These are phyloP conservation scores for Globisporangium spinosum DNA, from an alignment of 352 stramenopile species.

Conservation along the genomic window DNA sequence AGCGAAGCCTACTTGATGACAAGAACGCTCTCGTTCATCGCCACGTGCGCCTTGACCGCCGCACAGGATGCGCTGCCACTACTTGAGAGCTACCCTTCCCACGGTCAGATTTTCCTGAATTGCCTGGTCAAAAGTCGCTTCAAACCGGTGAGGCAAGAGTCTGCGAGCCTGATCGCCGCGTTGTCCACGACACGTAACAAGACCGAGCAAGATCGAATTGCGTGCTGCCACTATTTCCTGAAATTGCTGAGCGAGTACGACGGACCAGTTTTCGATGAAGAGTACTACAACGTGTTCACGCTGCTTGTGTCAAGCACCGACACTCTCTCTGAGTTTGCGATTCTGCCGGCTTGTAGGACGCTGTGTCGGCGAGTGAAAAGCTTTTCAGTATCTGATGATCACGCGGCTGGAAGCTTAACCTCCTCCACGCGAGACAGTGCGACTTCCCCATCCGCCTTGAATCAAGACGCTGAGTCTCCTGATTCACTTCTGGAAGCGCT, in stretches of 20 bases:
- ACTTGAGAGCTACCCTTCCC: slow-evolving; percentile 33
- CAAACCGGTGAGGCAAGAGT: slow-evolving; percentile 44
- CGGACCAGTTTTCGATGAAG: slow-evolving; percentile 35
- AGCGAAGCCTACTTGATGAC: slow-evolving; percentile 58
- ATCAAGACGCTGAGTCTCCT: slow-evolving; percentile 12
- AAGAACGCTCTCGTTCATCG: slow-evolving; percentile 45
- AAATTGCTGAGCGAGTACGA: slow-evolving; percentile 46
- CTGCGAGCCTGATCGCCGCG: slow-evolving; percentile 39
- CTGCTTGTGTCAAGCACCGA: slow-evolving; percentile 49
- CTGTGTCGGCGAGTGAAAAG: slow-evolving; percentile 49
- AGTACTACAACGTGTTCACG: slow-evolving; percentile 66
- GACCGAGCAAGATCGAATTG: slow-evolving; percentile 36
- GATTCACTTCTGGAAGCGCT: slow-evolving; percentile 52
- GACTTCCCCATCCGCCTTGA: background rate
- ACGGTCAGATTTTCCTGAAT: slow-evolving; percentile 39
- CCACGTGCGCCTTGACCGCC: slow-evolving; percentile 32
- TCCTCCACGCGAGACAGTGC: background rate
- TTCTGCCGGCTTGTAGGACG: slow-evolving; percentile 41
- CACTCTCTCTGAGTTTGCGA: slow-evolving; percentile 37
- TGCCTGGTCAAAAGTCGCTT: slow-evolving; percentile 46
- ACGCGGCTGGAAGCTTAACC: background rate
- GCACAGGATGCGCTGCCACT: slow-evolving; percentile 30
- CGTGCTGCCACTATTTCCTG: slow-evolving; percentile 48
- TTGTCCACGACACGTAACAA: slow-evolving; percentile 46
- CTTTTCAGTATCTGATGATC: slow-evolving; percentile 26